phyloP scores from a whole-genome alignment of 2,329 filamentous ascomycete species.

The Coniochaeta sp. region DNA sequence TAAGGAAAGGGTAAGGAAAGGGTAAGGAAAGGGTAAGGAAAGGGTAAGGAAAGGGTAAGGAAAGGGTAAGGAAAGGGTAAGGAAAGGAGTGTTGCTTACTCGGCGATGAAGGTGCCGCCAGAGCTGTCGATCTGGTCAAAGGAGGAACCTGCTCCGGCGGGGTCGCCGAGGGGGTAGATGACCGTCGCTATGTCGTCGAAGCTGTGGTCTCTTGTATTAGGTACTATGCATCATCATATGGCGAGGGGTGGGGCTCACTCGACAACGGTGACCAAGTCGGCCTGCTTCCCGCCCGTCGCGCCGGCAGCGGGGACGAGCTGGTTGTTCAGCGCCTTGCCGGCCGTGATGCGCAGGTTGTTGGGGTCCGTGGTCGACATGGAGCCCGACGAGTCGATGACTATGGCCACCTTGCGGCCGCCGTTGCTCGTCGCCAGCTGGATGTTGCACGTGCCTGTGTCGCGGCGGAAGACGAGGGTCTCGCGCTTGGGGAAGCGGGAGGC shows the following conservation, averaged over 20 bases:
- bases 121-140: constrained; percentile 6
- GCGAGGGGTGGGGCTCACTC: too few species aligned
- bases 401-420: constrained; percentile 17
- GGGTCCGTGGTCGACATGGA: constrained; percentile 15
- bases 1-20: too few species aligned
- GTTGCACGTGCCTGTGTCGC: constrained; percentile 8
- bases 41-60: too few species aligned
- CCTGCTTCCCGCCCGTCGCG: constrained; percentile 8
- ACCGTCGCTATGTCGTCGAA: constrained; percentile 11
- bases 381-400: constrained; percentile 17
- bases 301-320: constrained; percentile 15
- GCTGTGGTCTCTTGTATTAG: background rate
- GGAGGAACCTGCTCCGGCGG: constrained; percentile 8
- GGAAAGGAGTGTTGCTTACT: too few species aligned
- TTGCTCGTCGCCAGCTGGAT: constrained; percentile 12
- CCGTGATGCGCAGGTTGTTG: constrained; percentile 12
- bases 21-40: too few species aligned
- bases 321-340: constrained; percentile 13
- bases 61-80: too few species aligned
- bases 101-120: constrained; percentile 13
- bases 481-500: background rate
- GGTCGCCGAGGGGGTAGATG: constrained; percentile 11
- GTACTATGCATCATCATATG: background rate
- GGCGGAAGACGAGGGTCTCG: constrained; percentile 3
- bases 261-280: constrained; percentile 16